A percentile compares a stretch with the other conserved stretches of the same genome.
phyloP scores from a whole-genome alignment of 148 eudicot genomes.

The Amaranthus hypochondriacus region DNA sequence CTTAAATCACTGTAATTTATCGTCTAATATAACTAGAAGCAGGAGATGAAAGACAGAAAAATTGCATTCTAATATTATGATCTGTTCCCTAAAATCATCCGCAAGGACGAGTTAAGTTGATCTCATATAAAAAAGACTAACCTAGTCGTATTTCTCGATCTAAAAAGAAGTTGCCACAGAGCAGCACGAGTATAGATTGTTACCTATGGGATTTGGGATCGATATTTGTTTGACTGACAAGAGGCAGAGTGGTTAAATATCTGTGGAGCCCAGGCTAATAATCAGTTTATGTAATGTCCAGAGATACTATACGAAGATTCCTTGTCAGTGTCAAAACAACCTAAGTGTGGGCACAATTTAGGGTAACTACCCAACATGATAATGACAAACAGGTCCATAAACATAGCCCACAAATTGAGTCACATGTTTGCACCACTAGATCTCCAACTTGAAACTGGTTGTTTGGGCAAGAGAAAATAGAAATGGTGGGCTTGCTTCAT shows the following conservation, averaged over 20 bases:
- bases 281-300: conserved; percentile 10
- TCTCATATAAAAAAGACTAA: too few relatives aligned
- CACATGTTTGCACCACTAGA: conserved; percentile 17
- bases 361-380: conserved; percentile 5
- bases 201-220: background rate
- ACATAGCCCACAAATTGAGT: conserved; percentile 10
- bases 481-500: conserved; percentile 1
- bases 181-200: background rate
- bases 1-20: background rate
- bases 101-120: too few relatives aligned
- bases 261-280: conserved; percentile 14
- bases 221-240: background rate
- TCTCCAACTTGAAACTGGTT: conserved; percentile 7
- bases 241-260: conserved; percentile 5
- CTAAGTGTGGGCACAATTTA: conserved; percentile 20
- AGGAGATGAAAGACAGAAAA: too few relatives aligned
- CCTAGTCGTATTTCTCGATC: background rate
- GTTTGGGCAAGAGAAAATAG: background rate
- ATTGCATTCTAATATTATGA: too few relatives aligned
- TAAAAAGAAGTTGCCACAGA: conserved; percentile 11
- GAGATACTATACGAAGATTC: conserved; percentile 21
- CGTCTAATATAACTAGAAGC: background rate
- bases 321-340: conserved; percentile 27
- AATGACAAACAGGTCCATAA: conserved; percentile 1
- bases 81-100: too few relatives aligned